phyloP scores from a whole-genome alignment of 1,139 yeast species.

The Kurtzmaniella quercitrusa region DNA sequence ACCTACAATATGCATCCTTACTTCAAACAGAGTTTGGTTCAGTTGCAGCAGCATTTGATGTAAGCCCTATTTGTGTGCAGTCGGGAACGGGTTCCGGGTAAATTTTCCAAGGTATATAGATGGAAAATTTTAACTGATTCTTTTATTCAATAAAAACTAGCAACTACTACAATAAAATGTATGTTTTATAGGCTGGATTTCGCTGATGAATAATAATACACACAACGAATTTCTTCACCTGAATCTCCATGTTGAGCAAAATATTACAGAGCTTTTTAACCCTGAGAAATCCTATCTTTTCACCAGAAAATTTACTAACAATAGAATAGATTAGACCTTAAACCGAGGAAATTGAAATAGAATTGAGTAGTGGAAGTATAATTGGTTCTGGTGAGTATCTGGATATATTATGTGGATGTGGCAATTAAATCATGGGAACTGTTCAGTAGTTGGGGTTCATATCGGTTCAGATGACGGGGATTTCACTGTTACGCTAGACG shows the following conservation, averaged over 20 bases:
- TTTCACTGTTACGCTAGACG: too few relatives aligned
- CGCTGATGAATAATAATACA: constrained; percentile 36
- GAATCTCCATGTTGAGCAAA: constrained; percentile 53
- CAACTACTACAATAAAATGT: not conserved
- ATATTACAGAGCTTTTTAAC: constrained; percentile 68
- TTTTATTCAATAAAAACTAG: not conserved
- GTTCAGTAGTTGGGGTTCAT: too few relatives aligned
- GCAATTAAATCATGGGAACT: too few relatives aligned
- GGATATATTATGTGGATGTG: too few relatives aligned
- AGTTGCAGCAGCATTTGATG: too few relatives aligned
- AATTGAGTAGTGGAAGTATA: too few relatives aligned
- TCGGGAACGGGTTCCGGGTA: constrained; percentile 4
- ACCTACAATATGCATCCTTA: constrained; percentile 1
- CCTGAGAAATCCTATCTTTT: constrained; percentile 34
- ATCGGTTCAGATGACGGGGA: too few relatives aligned
- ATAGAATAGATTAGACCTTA: not conserved
- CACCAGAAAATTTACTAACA: constrained; percentile 3
- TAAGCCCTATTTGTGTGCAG: not conserved
- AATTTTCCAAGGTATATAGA: not conserved
- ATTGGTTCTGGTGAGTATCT: too few relatives aligned
- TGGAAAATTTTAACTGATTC: not conserved
- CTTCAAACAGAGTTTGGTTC: not conserved
- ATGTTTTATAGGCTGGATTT: constrained; percentile 7
- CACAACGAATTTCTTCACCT: constrained; percentile 66
- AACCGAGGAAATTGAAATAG: too few relatives aligned